These are phyloP conservation scores for Globisporangium polare DNA, from an alignment of 352 stramenopile genomes.

Conservation along the genomic window DNA sequence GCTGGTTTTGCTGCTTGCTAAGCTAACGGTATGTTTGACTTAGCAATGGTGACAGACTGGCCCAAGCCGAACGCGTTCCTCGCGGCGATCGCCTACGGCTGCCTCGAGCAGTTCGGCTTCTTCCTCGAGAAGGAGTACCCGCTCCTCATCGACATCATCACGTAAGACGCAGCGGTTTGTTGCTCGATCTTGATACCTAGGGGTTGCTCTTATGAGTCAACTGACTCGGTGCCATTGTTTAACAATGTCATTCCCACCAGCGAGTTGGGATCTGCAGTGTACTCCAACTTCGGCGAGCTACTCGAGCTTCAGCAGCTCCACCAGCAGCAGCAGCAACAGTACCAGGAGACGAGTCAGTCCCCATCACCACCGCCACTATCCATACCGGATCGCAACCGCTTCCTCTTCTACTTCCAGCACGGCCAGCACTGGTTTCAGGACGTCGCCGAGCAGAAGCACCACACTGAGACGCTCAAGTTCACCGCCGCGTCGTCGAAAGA, in stretches of 20 bases:
- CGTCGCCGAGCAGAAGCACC: constrained; percentile 23
- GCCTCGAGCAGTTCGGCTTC: constrained; percentile 40
- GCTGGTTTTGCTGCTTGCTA: too few relatives aligned
- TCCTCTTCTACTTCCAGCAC: constrained; percentile 45
- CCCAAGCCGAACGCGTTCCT: constrained; percentile 51
- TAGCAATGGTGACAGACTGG: constrained; percentile 40
- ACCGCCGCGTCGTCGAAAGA: constrained; percentile 23
- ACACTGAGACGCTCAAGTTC: constrained; percentile 18
- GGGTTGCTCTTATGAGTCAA: background rate
- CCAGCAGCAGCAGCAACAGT: constrained; percentile 5
- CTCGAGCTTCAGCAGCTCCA: constrained; percentile 15
- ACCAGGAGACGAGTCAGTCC: background rate
- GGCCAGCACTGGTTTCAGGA: constrained; percentile 47
- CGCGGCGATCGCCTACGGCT: constrained; percentile 42
- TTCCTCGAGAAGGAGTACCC: constrained; percentile 44
- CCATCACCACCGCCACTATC: background rate
- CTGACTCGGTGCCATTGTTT: background rate
- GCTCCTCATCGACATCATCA: constrained; percentile 39
- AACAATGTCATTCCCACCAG: background rate
- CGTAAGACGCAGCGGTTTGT: constrained; percentile 3
- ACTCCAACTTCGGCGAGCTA: constrained; percentile 38
- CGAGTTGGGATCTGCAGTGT: constrained; percentile 33
- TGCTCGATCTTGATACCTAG: background rate
- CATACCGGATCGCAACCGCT: constrained; percentile 15
- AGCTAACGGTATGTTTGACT: too few relatives aligned